These are phyloP conservation scores for Alternaria angustiovoidea DNA, from an alignment of 2,329 filamentous ascomycete species.

Conservation along the genomic window DNA sequence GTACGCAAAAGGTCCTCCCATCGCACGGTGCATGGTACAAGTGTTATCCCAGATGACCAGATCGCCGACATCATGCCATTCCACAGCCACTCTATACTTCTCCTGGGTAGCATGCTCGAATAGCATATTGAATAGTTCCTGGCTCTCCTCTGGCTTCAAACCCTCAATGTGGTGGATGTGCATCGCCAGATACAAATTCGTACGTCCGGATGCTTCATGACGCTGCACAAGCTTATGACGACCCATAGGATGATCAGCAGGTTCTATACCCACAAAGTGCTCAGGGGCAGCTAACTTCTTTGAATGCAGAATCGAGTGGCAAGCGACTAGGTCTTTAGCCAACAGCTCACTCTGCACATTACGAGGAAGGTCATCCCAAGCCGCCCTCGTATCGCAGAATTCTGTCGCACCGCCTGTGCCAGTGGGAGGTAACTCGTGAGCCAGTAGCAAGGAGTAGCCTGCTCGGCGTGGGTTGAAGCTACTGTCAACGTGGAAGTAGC, in stretches of 20 bases:
- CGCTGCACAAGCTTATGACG: conserved; percentile 61
- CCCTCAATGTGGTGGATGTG: background rate
- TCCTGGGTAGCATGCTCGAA: background rate
- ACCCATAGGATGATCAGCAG: conserved; percentile 47
- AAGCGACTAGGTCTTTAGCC: background rate
- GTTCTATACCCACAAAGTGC: conserved; percentile 58
- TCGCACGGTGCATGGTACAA: background rate
- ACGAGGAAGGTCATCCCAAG: background rate
- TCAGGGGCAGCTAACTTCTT: conserved; percentile 48
- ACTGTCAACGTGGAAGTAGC: conserved; percentile 40
- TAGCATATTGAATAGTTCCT: background rate
- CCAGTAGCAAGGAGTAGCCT: conserved; percentile 32
- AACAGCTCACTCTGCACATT: background rate
- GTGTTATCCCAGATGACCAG: background rate
- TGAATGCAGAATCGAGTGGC: background rate
- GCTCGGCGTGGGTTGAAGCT: conserved; percentile 42
- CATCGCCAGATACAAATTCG: conserved; percentile 57
- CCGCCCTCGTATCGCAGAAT: background rate
- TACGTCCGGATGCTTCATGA: conserved; percentile 61
- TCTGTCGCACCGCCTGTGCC: background rate
- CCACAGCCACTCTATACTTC: background rate
- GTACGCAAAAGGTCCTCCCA: background rate
- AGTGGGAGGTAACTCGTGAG: conserved; percentile 14
- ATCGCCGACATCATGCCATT: background rate
- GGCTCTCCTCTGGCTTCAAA: background rate